phyloP scores from a whole-genome alignment of 495 filamentous ascomycete genomes.

The Pyrenula massariospora region DNA sequence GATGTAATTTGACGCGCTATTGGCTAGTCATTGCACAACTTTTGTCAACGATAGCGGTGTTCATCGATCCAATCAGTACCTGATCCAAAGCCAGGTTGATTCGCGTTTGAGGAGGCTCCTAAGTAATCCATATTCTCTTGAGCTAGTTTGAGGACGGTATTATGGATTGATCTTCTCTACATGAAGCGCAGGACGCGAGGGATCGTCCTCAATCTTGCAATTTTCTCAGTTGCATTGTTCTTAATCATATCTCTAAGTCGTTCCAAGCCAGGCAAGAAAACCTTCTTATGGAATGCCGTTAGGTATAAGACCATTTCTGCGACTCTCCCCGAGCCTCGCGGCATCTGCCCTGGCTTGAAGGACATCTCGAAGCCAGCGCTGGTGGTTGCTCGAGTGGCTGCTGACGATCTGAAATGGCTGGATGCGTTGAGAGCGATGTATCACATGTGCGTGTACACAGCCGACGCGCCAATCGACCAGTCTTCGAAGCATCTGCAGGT shows the following conservation, averaged over 20 bases:
- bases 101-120: no score
- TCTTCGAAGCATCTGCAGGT: conserved; percentile 32
- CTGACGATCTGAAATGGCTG: conserved; percentile 27
- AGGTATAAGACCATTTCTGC: conserved; percentile 21
- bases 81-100: no score
- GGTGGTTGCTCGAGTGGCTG: conserved; percentile 21
- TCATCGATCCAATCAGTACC: no score
- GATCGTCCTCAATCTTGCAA: no score
- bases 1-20: no score
- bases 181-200: no score
- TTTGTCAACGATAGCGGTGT: no score
- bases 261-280: conserved; percentile 13
- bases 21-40: no score
- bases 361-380: conserved; percentile 23
- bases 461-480: conserved; percentile 35
- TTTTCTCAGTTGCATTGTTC: no score
- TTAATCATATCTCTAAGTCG: conserved; percentile 24
- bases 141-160: no score
- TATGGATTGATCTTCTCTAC: no score
- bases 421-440: conserved; percentile 17
- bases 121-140: no score
- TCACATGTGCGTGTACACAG: conserved; percentile 40
- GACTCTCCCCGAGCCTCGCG: conserved; percentile 14
- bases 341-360: conserved; percentile 22
- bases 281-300: conserved; percentile 24